Evolutionary conservation across 2,329 filamentous ascomycete genomes (phyloP), one percentile per base, ranked within the genome.

Genomic region (Pseudogymnoascus sp.): DNA sequence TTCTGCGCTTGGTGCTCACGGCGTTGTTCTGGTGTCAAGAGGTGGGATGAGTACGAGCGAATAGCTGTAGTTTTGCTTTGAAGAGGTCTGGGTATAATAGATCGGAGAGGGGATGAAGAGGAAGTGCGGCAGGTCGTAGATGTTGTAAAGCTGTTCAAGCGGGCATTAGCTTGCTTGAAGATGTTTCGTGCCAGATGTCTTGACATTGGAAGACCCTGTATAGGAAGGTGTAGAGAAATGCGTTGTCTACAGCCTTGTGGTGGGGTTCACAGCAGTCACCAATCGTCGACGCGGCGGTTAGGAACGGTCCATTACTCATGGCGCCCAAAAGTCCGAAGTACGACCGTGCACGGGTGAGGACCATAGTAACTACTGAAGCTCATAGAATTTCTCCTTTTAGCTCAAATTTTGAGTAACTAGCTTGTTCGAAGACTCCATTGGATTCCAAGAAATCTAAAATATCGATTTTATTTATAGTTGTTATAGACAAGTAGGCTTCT

Each of bases 1-100:
- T 69, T 71, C 60, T 78, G 82, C 70, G 82, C 79, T 80, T 87
- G 85, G 69, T 86, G 83, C 57, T 58, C 35, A 12, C 35, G 33
- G 57, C 57, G 57, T 39, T 58, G 57, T 58, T 58, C 37, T 37
- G 33, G 16, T 58, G 57, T 58, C 35, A 58, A 35, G 18, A 58
- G 57, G 33, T 58, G 57, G 38, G 57, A 58, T 38, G 35, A 38
- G 57, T 58, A 58, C 25, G 57, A 16, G 12, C 57, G 33, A 6
- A 39, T 58, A 12, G 35, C 25, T 22, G 20, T 14, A 58, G 37
- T 37, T 20, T 38, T 58, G 37, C 33, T 38, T 58, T 58, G 57
- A 38, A 25, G n/a, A 54, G 16, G 28, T 54, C 47, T 54, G 30
- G 47, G 28, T 18, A 33, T 33, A 54, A 35, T 38, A 58, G 30